Evolutionary conservation across 495 filamentous ascomycete species (phyloP).

Genomic region (Trichoderma asperelloides): DNA sequence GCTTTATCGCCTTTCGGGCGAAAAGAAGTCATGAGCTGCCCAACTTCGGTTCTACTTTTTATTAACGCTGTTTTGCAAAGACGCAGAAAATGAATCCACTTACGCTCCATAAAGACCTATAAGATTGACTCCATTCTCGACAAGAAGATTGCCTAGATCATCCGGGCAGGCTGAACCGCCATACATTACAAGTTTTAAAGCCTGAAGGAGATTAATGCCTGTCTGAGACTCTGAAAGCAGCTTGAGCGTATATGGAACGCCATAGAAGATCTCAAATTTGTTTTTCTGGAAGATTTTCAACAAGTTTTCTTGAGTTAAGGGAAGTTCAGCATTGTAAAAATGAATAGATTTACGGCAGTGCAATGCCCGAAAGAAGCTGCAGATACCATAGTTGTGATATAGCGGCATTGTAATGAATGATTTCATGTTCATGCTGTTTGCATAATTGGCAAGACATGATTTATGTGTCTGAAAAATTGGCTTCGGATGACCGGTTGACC

Average conservation of each 20-base stretch:
- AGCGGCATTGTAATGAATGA: conserved; percentile 22
- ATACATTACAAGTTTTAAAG: conserved; percentile 37
- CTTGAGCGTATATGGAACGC: conserved; percentile 41
- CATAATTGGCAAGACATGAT: conserved; percentile 21
- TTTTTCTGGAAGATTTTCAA: conserved; percentile 30
- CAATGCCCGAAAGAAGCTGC: conserved; percentile 38
- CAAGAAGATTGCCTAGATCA: conserved; percentile 42
- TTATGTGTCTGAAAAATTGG: conserved; percentile 29
- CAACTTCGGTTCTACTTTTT: conserved; percentile 37
- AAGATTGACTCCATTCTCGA: conserved; percentile 45
- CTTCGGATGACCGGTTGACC: conserved; percentile 50
- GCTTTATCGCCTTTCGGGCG: conserved; percentile 32
- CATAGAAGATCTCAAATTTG: conserved; percentile 33
- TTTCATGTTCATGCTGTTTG: conserved; percentile 17
- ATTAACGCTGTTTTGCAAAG: not conserved
- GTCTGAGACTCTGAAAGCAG: conserved; percentile 35
- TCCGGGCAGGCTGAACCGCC: conserved; percentile 41
- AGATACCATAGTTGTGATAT: conserved; percentile 37
- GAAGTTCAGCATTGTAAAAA: conserved; percentile 36
- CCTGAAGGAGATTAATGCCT: conserved; percentile 28
- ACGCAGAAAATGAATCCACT: not conserved
- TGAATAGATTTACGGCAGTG: conserved; percentile 29
- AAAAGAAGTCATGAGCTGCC: conserved; percentile 48
- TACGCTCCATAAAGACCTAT: conserved; percentile 38
- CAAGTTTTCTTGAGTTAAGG: conserved; percentile 31